Evolutionary conservation across 768 basidiomycete genomes (phyloP).

Genomic region (Mycena epipterygia): DNA sequence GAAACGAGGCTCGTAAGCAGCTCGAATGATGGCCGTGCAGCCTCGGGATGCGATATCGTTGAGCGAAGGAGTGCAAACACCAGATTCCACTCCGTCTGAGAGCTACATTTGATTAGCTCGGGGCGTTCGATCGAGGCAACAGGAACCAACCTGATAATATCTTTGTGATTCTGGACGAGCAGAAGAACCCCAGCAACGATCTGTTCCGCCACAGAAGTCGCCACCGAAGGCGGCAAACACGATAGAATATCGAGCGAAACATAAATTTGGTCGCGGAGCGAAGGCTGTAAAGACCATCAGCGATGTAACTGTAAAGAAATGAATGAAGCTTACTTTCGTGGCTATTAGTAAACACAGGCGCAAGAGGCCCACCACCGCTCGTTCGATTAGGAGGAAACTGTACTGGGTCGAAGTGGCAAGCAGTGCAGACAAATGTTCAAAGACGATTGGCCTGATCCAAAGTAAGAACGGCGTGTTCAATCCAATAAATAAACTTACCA

Average conservation of each 20-base stretch:
- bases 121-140: background rate
- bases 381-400: slow-evolving; percentile 91
- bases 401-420: slow-evolving; percentile 84
- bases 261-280: slow-evolving; percentile 93
- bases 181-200: slow-evolving; percentile 85
- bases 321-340: slow-evolving; percentile 67
- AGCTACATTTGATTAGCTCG: slow-evolving; percentile 56
- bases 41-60: slow-evolving; percentile 89
- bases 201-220: slow-evolving; percentile 91
- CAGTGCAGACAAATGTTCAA: slow-evolving; percentile 91
- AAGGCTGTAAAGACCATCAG: slow-evolving; percentile 61
- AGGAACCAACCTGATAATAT: slow-evolving; percentile 73
- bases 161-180: slow-evolving; percentile 82
- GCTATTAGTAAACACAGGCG: slow-evolving; percentile 88
- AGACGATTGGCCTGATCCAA: slow-evolving; percentile 86
- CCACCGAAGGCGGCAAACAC: slow-evolving; percentile 80
- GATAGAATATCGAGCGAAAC: slow-evolving; percentile 93
- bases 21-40: slow-evolving; percentile 86
- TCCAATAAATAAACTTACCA: slow-evolving; percentile 69
- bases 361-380: slow-evolving; percentile 91
- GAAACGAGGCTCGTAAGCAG: slow-evolving; percentile 76
- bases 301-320: background rate
- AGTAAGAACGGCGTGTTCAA: slow-evolving; percentile 11
- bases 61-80: slow-evolving; percentile 90
- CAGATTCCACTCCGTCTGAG: slow-evolving; percentile 96